Evolutionary conservation across 2,329 filamentous ascomycete species (phyloP).

Genomic region (Aspergillus latus): DNA sequence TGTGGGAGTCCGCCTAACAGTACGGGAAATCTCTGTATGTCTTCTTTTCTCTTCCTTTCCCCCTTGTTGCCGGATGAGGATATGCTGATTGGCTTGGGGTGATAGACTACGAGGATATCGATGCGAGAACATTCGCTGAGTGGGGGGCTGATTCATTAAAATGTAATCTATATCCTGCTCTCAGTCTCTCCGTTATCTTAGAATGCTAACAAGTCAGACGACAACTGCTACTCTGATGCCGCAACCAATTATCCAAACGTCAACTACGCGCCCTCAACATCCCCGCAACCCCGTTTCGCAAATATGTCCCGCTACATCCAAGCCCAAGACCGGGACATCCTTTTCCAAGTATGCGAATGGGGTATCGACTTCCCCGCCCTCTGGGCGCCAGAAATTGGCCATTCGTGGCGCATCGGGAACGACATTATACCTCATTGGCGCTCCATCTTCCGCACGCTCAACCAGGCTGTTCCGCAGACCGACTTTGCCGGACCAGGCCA

Average conservation of each 20-base stretch:
- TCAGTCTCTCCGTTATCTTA: background rate
- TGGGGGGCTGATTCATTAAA: slow-evolving; percentile 52
- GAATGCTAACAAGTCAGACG: slow-evolving; percentile 34
- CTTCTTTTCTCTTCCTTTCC: background rate
- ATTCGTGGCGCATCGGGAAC: slow-evolving; percentile 55
- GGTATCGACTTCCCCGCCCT: slow-evolving; percentile 51
- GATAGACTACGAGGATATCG: slow-evolving; percentile 46
- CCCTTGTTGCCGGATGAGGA: no score
- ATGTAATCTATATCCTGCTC: slow-evolving; percentile 33
- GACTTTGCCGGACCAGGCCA: slow-evolving; percentile 48
- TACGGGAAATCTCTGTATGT: slow-evolving; percentile 40
- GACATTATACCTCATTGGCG: slow-evolving; percentile 56
- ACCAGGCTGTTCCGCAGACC: slow-evolving; percentile 52
- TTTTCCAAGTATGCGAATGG: slow-evolving; percentile 57
- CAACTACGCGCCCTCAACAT: slow-evolving; percentile 40
- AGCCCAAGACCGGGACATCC: slow-evolving; percentile 42
- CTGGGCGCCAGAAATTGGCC: slow-evolving; percentile 50
- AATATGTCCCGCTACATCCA: slow-evolving; percentile 50
- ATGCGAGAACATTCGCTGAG: slow-evolving; percentile 37
- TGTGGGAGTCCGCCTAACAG: slow-evolving; percentile 35
- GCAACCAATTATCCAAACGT: slow-evolving; percentile 44
- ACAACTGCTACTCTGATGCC: slow-evolving; percentile 51
- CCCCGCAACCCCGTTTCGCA: slow-evolving; percentile 45
- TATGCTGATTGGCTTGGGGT: no score
- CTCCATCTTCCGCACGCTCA: slow-evolving; percentile 53